Evolutionary conservation across 768 basidiomycete genomes (phyloP), one percentile per base, ranked within the genome.

Genomic region (Mycena filopes): DNA sequence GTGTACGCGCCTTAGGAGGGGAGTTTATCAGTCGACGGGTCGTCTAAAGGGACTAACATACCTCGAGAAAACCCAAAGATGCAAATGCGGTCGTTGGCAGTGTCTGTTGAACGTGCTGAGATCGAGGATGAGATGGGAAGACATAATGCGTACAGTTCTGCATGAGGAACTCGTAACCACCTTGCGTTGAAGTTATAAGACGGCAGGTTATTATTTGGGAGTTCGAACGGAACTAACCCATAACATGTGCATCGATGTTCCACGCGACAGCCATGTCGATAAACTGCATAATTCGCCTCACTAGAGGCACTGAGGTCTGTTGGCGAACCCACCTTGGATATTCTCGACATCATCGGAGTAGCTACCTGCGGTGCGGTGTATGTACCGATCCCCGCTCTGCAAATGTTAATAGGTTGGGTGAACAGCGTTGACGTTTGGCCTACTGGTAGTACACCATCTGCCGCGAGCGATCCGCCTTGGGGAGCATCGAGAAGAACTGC

Each of bases 1-100:
- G 86, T 87, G 70, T 87, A 89, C 20, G 88, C 87, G 10, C 36
- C 36, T 36, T 36, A 9, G 2, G 15, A 15, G 15, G 4, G 11
- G 15, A 36, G 36, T 2, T 36, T 2, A 11, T 36, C 2, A n/a
- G n/a, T n/a, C n/a, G n/a, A n/a, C n/a, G n/a, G n/a, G n/a, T n/a
- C n/a, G n/a, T n/a, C n/a, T n/a, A n/a, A n/a, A n/a, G n/a, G n/a
- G n/a, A n/a, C n/a, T n/a, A n/a, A n/a, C n/a, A 36, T 36, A 36
- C 90, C 89, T 36, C 89, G 81, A 36, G 89, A 90, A 72, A 91
- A 91, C 0, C 89, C 89, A 48, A 74, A 73, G n/a, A 74, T 65
- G 49, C 70, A 74, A 36, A 74, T 74, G 11, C 72, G 65, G 63
- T 74, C 73, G 3, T 67, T 65, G 25, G 63, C 80, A 6, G 78